Evolutionary conservation across 768 basidiomycete genomes (phyloP).

Genomic region (Cytidiella melzeri): DNA sequence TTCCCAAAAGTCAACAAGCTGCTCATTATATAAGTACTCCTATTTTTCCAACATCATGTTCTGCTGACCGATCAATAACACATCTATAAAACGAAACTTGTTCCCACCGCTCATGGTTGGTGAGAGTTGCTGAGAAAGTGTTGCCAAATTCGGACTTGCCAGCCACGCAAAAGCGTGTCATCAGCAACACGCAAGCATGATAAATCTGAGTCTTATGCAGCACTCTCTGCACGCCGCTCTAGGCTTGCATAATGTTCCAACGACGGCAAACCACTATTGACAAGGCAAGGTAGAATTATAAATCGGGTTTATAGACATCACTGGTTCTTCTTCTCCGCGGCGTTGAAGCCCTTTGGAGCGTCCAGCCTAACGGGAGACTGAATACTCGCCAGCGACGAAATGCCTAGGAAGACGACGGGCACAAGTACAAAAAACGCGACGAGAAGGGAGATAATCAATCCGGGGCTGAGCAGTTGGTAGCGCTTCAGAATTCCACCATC

Average conservation of each 20-base stretch:
- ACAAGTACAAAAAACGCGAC: constrained; percentile 61
- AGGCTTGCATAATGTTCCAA: no score
- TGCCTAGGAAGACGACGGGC: constrained; percentile 57
- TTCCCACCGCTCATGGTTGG: background rate
- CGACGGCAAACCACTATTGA: background rate
- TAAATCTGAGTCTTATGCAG: no score
- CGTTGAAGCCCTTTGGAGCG: constrained; percentile 58
- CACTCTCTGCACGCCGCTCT: no score
- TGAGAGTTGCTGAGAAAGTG: background rate
- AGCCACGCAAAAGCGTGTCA: background rate
- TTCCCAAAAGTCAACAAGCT: no score
- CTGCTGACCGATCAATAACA: no score
- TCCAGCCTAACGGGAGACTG: constrained; percentile 63
- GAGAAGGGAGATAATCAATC: constrained; percentile 60
- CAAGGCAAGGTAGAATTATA: background rate
- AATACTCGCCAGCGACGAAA: constrained; percentile 65
- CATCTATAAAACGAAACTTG: background rate
- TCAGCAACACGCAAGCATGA: background rate
- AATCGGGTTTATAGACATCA: constrained; percentile 24
- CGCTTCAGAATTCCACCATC: constrained; percentile 59
- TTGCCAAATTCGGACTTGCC: background rate
- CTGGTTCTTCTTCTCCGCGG: constrained; percentile 73
- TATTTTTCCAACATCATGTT: no score
- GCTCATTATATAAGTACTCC: no score
- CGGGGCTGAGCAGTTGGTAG: constrained; percentile 76